These are phyloP conservation scores for Trypanosoma conorhini DNA, from an alignment of 208 protist genomes.

Conservation along the genomic window DNA sequence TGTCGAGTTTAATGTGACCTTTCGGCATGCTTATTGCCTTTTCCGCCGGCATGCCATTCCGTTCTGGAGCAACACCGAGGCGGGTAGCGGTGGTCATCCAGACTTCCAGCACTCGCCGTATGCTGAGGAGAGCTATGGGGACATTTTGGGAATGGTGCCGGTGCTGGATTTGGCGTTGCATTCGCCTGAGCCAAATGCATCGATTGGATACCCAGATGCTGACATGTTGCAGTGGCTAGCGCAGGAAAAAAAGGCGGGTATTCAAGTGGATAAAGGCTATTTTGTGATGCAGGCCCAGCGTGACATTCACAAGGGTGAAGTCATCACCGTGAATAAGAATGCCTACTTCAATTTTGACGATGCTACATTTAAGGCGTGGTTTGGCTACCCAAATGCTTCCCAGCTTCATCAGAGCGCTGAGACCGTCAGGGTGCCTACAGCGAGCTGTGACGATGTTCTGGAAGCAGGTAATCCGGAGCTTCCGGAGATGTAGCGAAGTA, in stretches of 20 bases:
- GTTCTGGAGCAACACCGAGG: constrained; percentile 68
- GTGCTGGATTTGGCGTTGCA: constrained; percentile 86
- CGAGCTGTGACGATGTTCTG: not conserved
- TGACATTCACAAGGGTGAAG: constrained; percentile 76
- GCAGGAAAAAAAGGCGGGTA: constrained; percentile 63
- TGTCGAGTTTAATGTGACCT: constrained; percentile 68
- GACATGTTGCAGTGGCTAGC: constrained; percentile 87
- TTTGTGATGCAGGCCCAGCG: constrained; percentile 89
- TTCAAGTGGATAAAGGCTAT: constrained; percentile 60
- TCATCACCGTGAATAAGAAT: constrained; percentile 86
- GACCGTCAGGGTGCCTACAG: not conserved
- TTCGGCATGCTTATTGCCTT: constrained; percentile 84
- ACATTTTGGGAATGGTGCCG: constrained; percentile 85
- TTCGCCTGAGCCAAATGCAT: constrained; percentile 77
- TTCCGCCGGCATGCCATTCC: constrained; percentile 85
- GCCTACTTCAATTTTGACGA: constrained; percentile 89
- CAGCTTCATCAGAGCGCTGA: constrained; percentile 39
- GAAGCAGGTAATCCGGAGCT: not conserved
- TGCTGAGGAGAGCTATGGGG: constrained; percentile 38
- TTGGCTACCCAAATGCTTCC: constrained; percentile 75
- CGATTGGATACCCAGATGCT: constrained; percentile 79
- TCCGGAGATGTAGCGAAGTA: not conserved
- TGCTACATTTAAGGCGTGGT: constrained; percentile 85
- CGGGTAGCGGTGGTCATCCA: constrained; percentile 66
- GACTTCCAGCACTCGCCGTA: constrained; percentile 70